phyloP scores from a whole-genome alignment of 306 rosid species.

The Spatholobus suberectus region DNA sequence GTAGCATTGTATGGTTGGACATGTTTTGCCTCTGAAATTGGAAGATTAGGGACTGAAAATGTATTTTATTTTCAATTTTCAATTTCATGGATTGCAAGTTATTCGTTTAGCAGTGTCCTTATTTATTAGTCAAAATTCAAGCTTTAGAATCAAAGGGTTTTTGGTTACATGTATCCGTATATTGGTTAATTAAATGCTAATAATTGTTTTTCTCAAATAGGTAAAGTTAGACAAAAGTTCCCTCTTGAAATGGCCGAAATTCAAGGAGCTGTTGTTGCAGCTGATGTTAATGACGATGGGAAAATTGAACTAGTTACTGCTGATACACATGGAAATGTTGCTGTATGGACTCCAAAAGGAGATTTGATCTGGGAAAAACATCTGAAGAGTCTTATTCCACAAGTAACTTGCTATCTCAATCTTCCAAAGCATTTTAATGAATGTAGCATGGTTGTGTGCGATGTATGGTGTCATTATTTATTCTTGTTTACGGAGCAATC shows the following conservation, averaged over 20 bases:
- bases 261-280: conserved; percentile 89
- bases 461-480: not conserved
- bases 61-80: conserved; percentile 19
- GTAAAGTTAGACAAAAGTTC: conserved; percentile 88
- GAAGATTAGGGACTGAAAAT: conserved; percentile 9
- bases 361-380: conserved; percentile 85
- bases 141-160: not conserved
- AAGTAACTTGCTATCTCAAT: conserved; percentile 55
- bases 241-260: conserved; percentile 99
- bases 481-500: not conserved
- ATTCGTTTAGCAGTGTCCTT: conserved; percentile 23
- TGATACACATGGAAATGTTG: conserved; percentile 95
- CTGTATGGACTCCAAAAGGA: conserved; percentile 95
- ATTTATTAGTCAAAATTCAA: not conserved
- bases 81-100: conserved; percentile 22
- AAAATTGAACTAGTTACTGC: conserved; percentile 92
- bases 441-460: conserved; percentile 4
- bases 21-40: conserved; percentile 2
- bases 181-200: conserved; percentile 21
- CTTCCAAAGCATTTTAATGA: conserved; percentile 30
- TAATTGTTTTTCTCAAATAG: conserved; percentile 55
- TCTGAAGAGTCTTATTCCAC: conserved; percentile 93
- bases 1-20: not conserved
- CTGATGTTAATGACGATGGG: conserved; percentile 98
- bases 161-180: not conserved